Percentiles rank a stretch among this genome's conserved stretches.
These are phyloP conservation scores for Inga oerstediana DNA, from an alignment of 306 rosid genomes.

Conservation along the genomic window DNA sequence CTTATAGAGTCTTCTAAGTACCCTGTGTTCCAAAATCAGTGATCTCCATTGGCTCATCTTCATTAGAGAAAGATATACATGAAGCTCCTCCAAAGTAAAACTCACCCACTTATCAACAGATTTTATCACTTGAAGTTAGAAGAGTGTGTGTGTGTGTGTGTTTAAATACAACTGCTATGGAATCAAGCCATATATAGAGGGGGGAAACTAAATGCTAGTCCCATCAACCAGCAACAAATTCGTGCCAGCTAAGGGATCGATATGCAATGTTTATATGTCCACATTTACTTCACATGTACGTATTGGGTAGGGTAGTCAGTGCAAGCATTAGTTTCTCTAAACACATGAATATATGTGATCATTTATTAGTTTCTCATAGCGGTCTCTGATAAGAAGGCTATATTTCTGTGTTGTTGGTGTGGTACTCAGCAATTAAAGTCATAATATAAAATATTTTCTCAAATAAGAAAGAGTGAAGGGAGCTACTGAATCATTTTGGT, in stretches of 20 bases:
- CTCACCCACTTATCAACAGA: too few relatives aligned
- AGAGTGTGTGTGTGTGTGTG: neutral
- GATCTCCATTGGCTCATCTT: neutral
- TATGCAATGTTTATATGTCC: neutral
- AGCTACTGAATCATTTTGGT: neutral
- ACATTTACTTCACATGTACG: neutral
- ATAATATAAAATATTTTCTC: neutral
- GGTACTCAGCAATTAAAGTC: neutral
- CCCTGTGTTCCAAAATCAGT: neutral
- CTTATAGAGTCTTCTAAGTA: neutral
- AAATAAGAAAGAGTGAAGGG: neutral
- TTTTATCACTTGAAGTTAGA: neutral
- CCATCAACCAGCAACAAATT: neutral
- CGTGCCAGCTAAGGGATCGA: neutral
- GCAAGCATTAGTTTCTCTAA: too few relatives aligned
- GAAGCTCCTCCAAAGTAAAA: too few relatives aligned
- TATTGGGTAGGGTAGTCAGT: too few relatives aligned
- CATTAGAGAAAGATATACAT: too few relatives aligned
- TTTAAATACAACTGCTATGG: neutral
- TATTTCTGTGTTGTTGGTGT: neutral
- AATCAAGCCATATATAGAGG: neutral
- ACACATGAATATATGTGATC: neutral
- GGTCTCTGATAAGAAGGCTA: too few relatives aligned
- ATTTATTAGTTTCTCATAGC: too few relatives aligned
- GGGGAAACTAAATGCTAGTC: neutral